A percentile compares a stretch with the other conserved stretches of the same genome.
phyloP scores from a whole-genome alignment of 306 rosid species.

The Cucurbita moschata region DNA sequence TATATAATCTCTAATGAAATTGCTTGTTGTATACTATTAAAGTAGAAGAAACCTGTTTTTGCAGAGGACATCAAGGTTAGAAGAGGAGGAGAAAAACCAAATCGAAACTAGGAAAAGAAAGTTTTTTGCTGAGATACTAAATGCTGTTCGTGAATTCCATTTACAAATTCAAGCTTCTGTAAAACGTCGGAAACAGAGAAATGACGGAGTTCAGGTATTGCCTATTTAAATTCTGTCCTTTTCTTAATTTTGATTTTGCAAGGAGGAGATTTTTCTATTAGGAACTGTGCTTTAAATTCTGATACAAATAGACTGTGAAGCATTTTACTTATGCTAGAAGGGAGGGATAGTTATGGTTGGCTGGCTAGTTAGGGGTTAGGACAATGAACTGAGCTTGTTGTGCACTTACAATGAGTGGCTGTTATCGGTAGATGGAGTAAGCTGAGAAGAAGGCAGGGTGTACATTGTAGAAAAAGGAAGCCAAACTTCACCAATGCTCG shows the following conservation, averaged over 20 bases:
- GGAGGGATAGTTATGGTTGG: background rate
- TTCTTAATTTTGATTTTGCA: background rate
- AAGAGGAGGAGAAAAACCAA: conserved; percentile 77
- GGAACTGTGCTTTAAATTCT: background rate
- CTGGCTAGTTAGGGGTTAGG: background rate
- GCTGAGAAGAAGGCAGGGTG: background rate
- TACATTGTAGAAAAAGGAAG: background rate
- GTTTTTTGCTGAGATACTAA: conserved; percentile 76
- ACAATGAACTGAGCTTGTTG: background rate
- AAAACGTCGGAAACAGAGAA: conserved; percentile 86
- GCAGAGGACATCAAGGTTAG: conserved; percentile 87
- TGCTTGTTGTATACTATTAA: conserved; percentile 4
- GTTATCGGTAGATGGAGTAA: background rate
- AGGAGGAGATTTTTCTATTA: background rate
- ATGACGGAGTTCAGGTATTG: conserved; percentile 68
- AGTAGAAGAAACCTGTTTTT: conserved; percentile 16
- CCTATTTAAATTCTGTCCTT: conserved; percentile 1
- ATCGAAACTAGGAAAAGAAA: conserved; percentile 80
- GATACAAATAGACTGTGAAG: background rate
- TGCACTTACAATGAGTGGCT: background rate
- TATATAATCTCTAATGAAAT: background rate
- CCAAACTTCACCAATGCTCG: background rate
- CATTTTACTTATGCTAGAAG: background rate
- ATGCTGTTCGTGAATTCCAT: conserved; percentile 91
- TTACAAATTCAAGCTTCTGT: conserved; percentile 86